Evolutionary conservation across 2,329 filamentous ascomycete species (phyloP).

Genomic region (Aspergillus melleus): DNA sequence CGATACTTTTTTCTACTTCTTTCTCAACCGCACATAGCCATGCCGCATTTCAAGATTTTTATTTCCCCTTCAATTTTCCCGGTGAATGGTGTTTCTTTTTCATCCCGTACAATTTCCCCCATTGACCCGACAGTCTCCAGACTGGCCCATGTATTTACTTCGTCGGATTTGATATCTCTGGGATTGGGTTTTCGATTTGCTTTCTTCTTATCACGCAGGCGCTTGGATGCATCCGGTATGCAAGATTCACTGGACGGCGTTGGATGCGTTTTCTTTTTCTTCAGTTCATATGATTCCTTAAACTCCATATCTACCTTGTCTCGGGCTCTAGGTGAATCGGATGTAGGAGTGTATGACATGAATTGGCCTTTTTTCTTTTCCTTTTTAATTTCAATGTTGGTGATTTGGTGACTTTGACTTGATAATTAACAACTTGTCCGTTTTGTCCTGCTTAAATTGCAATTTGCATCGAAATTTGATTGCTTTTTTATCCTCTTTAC

Average conservation of each 20-base stretch:
- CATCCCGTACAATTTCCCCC: slow-evolving; percentile 1
- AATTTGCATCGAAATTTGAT: neutral
- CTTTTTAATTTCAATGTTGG: neutral
- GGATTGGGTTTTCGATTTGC: slow-evolving; percentile 3
- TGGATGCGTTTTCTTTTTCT: neutral
- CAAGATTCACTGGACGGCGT: slow-evolving; percentile 16
- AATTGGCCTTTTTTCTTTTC: neutral
- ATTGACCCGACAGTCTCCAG: slow-evolving; percentile 6
- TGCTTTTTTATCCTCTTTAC: neutral
- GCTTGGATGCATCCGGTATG: slow-evolving; percentile 22
- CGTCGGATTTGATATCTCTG: slow-evolving; percentile 9
- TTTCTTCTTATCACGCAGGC: slow-evolving; percentile 10
- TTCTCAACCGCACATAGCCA: neutral
- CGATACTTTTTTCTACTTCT: neutral
- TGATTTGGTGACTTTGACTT: neutral
- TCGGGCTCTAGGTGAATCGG: neutral
- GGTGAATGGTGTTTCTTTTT: slow-evolving; percentile 7
- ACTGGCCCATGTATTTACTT: slow-evolving; percentile 10
- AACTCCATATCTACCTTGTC: neutral
- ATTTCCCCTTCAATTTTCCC: slow-evolving; percentile 1
- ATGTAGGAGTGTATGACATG: neutral
- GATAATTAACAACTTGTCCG: neutral
- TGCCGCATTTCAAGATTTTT: slow-evolving; percentile 1
- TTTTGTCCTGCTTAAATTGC: no score
- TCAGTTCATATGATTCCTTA: no score